Conservation (phyloP, 2,329 filamentous ascomycete genomes). For the Byssothecium circinans region DNA sequence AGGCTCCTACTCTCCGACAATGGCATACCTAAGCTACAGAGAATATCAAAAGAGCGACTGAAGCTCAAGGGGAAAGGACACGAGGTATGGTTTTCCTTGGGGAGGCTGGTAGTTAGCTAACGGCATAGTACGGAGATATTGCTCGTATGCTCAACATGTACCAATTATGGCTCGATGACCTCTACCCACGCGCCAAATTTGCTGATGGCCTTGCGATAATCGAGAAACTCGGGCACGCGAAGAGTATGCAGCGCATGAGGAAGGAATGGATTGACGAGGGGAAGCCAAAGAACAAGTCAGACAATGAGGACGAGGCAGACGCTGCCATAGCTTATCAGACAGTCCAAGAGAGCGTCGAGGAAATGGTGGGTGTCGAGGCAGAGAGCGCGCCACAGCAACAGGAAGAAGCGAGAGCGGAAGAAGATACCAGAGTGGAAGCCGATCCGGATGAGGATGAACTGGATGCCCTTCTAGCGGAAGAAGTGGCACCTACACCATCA, state of each 20-base stretch:
- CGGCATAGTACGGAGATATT: constrained; percentile 75
- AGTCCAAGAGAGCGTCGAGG: constrained; percentile 6
- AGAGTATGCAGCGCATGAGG: constrained; percentile 71
- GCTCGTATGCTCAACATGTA: constrained; percentile 83
- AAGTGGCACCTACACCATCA: constrained; percentile 19
- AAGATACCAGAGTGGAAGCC: constrained; percentile 11
- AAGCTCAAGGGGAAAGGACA: constrained; percentile 92
- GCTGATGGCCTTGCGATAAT: constrained; percentile 86
- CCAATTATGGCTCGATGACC: constrained; percentile 93
- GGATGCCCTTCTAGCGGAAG: constrained; percentile 58
- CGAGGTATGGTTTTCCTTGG: constrained; percentile 60
- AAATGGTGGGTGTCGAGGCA: constrained; percentile 15
- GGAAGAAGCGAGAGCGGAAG: constrained; percentile 14
- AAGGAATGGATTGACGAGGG: constrained; percentile 82
- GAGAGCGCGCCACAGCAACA: neutral
- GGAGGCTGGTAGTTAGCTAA: constrained; percentile 11
- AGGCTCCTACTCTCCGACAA: constrained; percentile 75
- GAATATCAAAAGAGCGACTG: constrained; percentile 67
- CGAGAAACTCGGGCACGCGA: constrained; percentile 89
- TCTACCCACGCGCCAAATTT: constrained; percentile 94
- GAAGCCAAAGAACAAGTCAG: constrained; percentile 53
- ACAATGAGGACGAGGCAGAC: constrained; percentile 30
- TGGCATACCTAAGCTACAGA: constrained; percentile 81
- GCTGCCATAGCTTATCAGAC: neutral
- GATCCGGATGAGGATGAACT: constrained; percentile 56